phyloP scores from a whole-genome alignment of 257 asterid genomes.

The Euphrasia confusa region DNA sequence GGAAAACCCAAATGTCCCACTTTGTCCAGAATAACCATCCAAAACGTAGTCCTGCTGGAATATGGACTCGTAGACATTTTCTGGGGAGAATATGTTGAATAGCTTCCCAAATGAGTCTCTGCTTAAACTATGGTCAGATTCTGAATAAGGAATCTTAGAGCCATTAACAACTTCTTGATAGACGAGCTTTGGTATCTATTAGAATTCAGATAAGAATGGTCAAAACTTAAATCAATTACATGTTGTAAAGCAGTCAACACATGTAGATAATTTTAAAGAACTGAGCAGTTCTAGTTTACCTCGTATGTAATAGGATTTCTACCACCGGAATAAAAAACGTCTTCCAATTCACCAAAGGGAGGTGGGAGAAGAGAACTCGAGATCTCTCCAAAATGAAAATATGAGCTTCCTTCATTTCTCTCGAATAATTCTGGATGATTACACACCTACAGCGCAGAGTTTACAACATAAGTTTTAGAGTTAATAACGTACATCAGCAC shows the following conservation, averaged over 20 bases:
- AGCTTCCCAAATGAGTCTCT: slow-evolving; percentile 43
- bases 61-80: slow-evolving; percentile 53
- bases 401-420: slow-evolving; percentile 95
- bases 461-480: slow-evolving; percentile 9
- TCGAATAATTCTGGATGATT: slow-evolving; percentile 98
- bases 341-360: slow-evolving; percentile 90
- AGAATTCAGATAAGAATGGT: slow-evolving; percentile 24
- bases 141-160: slow-evolving; percentile 33
- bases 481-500: background rate
- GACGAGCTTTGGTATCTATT: slow-evolving; percentile 82
- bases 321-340: slow-evolving; percentile 65
- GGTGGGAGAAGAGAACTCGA: slow-evolving; percentile 81
- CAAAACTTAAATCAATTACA: slow-evolving; percentile 13
- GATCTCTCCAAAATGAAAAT: slow-evolving; percentile 79
- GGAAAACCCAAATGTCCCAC: slow-evolving; percentile 77
- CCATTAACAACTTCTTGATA: slow-evolving; percentile 49
- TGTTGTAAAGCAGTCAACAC: background rate
- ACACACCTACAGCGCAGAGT: slow-evolving; percentile 62
- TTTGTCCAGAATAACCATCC: slow-evolving; percentile 34
- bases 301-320: slow-evolving; percentile 74
- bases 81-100: slow-evolving; percentile 79
- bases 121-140: slow-evolving; percentile 35
- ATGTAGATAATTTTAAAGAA: slow-evolving; percentile 11
- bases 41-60: slow-evolving; percentile 31
- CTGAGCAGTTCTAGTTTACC: slow-evolving; percentile 43